These are phyloP conservation scores for Stromatinia cepivora DNA, from an alignment of 2,329 filamentous ascomycete species.

Conservation along the genomic window DNA sequence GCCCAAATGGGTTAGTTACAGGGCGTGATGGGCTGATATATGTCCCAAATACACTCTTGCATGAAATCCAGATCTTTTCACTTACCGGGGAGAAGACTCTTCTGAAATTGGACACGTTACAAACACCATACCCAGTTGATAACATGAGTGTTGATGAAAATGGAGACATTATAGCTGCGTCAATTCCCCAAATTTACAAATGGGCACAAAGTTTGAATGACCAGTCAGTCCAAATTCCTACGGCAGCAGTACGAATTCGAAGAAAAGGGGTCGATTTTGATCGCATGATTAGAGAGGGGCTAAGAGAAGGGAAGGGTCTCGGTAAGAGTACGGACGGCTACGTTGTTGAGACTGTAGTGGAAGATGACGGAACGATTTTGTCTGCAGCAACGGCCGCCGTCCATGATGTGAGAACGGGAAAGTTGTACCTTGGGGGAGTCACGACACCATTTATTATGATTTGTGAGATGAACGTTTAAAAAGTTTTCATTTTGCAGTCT, in stretches of 20 bases:
- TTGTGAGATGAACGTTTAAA: slow-evolving; percentile 9
- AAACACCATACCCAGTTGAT: slow-evolving; percentile 40
- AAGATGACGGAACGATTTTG: slow-evolving; percentile 16
- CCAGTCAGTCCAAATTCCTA: slow-evolving; percentile 25
- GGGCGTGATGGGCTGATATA: slow-evolving; percentile 42
- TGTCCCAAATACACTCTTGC: slow-evolving; percentile 37
- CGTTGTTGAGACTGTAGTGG: slow-evolving; percentile 13
- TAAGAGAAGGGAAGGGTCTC: background rate
- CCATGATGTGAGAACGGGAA: slow-evolving; percentile 16
- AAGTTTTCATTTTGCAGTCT: background rate
- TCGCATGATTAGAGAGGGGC: background rate
- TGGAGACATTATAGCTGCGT: slow-evolving; percentile 42
- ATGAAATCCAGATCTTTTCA: slow-evolving; percentile 22
- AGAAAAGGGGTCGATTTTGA: slow-evolving; percentile 9
- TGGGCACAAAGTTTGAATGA: slow-evolving; percentile 33
- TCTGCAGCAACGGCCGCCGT: slow-evolving; percentile 4
- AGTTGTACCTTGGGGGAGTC: slow-evolving; percentile 15
- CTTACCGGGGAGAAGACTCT: slow-evolving; percentile 27
- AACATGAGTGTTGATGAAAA: slow-evolving; percentile 43
- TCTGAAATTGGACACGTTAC: slow-evolving; percentile 34
- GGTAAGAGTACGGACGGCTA: slow-evolving; percentile 10
- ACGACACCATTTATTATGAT: slow-evolving; percentile 9
- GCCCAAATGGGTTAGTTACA: slow-evolving; percentile 42
- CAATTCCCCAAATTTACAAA: slow-evolving; percentile 37
- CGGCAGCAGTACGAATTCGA: slow-evolving; percentile 14